Evolutionary conservation across 148 eudicot species (phyloP), one percentile per base, ranked within the genome.

Genomic region (Cornus suecica): DNA sequence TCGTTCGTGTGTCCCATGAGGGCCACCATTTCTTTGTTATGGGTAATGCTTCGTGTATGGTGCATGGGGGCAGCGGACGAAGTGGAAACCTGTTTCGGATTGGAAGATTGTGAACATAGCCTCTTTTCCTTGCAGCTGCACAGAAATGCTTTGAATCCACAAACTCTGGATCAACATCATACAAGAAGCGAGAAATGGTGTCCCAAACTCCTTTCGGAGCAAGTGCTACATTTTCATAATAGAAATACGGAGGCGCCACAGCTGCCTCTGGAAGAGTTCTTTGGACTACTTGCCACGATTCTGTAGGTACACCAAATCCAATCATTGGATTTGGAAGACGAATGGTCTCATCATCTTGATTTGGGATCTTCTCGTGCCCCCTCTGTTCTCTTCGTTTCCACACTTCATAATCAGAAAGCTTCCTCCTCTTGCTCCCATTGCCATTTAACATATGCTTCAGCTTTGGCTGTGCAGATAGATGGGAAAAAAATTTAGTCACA

Each of bases 181-280:
- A 88, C 0, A 94, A 77, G 65, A 86, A 88, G 1, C 91, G 84
- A 0, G 92, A 87, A 23, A 91, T 94, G 0, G 86, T 90, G 41
- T 85, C 89, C 98, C 98, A 94, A 25, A 88, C 93, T n/a, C 98
- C 97, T 81, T 91, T 91, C 0, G 98, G 94, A 63, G 94, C 86
- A 22, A 94, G 79, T 0, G 97, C 97, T 13, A 94, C 94, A 76
- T 94, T 94, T 69, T 94, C 98, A 13, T 90, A 94, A 51, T 88
- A 94, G 69, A 94, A 94, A 67, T 74, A 94, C 1, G 98, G 98
- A 16, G 93, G 93, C 3, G 87, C 94, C 27, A 52, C 58, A 63
- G 94, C 93, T 62, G 68, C 83, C 41, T 82, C 84, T 6, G 97
- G 93, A 29, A 94, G 85, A 2, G 48, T 77, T 64, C 98, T 84